These are phyloP conservation scores for Calonectria pauciramosa DNA, from an alignment of 2,329 filamentous ascomycete species.

Conservation along the genomic window DNA sequence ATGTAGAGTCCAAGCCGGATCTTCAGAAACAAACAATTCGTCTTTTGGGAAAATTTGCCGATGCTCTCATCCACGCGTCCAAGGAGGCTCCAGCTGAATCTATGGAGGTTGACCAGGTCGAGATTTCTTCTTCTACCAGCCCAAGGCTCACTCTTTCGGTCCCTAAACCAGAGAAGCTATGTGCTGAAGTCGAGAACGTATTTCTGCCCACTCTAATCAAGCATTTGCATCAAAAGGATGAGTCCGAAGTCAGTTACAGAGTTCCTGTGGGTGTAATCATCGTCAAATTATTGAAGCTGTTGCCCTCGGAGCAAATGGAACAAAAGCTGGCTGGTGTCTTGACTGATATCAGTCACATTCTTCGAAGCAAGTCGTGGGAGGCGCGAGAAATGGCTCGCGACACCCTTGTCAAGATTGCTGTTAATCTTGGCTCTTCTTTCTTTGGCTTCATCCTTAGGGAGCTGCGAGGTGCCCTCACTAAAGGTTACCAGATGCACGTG, in stretches of 20 bases:
- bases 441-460: conserved; percentile 96
- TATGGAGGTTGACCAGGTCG: conserved; percentile 58
- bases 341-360: conserved; percentile 92
- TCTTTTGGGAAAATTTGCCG: conserved; percentile 84
- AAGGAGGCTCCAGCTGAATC: conserved; percentile 52
- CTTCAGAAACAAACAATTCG: conserved; percentile 88
- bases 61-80: conserved; percentile 77
- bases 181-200: conserved; percentile 78
- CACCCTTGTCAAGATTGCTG: conserved; percentile 86
- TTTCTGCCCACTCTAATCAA: conserved; percentile 85
- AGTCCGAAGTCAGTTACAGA: conserved; percentile 92
- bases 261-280: conserved; percentile 91
- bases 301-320: conserved; percentile 80
- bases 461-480: conserved; percentile 82
- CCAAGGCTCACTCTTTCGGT: conserved; percentile 73
- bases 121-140: conserved; percentile 41
- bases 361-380: conserved; percentile 90
- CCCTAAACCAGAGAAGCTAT: conserved; percentile 76
- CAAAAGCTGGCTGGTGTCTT: conserved; percentile 85
- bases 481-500: conserved; percentile 94
- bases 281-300: conserved; percentile 86
- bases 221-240: conserved; percentile 94
- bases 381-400: conserved; percentile 92
- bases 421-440: conserved; percentile 83
- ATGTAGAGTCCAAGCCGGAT: conserved; percentile 84